These are phyloP conservation scores for Petunia secreta DNA, from an alignment of 257 asterid species.

Conservation along the genomic window DNA sequence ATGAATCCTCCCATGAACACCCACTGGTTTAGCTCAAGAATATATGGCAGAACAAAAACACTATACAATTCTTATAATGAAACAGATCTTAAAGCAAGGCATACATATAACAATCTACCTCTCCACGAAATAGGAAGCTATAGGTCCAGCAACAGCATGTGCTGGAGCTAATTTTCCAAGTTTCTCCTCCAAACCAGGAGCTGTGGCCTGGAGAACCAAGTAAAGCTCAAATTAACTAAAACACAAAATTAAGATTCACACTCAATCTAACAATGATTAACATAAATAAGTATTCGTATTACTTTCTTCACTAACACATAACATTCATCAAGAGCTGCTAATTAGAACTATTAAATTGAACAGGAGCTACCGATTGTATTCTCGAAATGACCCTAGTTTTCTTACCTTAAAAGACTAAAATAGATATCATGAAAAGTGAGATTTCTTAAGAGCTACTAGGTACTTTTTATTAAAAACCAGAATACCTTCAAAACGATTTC, in stretches of 20 bases:
- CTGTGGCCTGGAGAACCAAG: slow-evolving; percentile 59
- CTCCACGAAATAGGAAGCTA: slow-evolving; percentile 73
- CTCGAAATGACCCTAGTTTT: too few species aligned
- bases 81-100: neutral
- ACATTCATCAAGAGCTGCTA: neutral
- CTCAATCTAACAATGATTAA: neutral
- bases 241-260: neutral
- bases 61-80: neutral
- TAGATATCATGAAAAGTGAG: too few species aligned
- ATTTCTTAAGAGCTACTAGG: too few species aligned
- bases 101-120: slow-evolving; percentile 47
- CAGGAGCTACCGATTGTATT: too few species aligned
- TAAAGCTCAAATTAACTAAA: slow-evolving; percentile 5
- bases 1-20: neutral
- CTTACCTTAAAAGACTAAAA: too few species aligned
- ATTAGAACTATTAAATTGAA: neutral
- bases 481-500: slow-evolving; percentile 66
- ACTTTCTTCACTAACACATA: neutral
- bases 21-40: slow-evolving; percentile 11
- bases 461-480: neutral
- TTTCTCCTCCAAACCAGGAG: slow-evolving; percentile 80
- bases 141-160: slow-evolving; percentile 71
- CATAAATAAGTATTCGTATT: neutral
- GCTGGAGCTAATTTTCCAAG: slow-evolving; percentile 92
- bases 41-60: neutral